Evolutionary conservation across 2,329 filamentous ascomycete genomes (phyloP), one percentile per base, ranked within the genome.

Genomic region (Apiospora kogelbergensis): DNA sequence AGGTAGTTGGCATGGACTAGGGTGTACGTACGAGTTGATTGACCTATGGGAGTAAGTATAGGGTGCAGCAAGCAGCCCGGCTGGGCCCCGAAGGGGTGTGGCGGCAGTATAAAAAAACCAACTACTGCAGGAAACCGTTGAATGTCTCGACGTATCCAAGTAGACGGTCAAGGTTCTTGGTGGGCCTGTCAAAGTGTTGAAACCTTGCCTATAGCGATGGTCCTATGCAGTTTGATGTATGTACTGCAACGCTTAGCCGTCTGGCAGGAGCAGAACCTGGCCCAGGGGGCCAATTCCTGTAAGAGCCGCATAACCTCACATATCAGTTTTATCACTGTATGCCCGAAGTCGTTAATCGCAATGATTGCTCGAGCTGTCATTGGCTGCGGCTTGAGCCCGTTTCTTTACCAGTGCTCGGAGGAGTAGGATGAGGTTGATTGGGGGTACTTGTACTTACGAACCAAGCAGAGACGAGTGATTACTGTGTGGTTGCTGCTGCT

Each of bases 271-370:
- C 30, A n/a, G 53, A 60, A 11, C 26, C 3, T 30, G 48, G 48
- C 48, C 20, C n/a, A 9, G 45, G n/a, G 45, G 45, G 13, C 10
- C 45, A 20, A 24, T 11, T 46, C 22, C 9, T 9, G 26, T 20
- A 30, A 57, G 53, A 60, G 53, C 53, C 53, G 53, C 53, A 60
- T 60, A 60, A 37, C 53, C 53, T 60, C 53, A 60, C 53, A 33
- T 60, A 17, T 60, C 53, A 60, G 4, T 60, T 60, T 37, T 60
- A 5, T n/a, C 20, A 3, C 20, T 60, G 13, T 5, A 60, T 37
- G 30, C 30, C 26, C 15, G 30, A 37, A 17, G 53, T 60, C 20
- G 26, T n/a, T n/a, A n/a, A n/a, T n/a, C 53, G 15, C 26, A 60
- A 33, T 60, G 17, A 60, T 1, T n/a, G 53, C 26, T 10, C 11